These are phyloP conservation scores for Acanthamoeba lugdunensis DNA, from an alignment of 208 protist genomes.

Conservation along the genomic window DNA sequence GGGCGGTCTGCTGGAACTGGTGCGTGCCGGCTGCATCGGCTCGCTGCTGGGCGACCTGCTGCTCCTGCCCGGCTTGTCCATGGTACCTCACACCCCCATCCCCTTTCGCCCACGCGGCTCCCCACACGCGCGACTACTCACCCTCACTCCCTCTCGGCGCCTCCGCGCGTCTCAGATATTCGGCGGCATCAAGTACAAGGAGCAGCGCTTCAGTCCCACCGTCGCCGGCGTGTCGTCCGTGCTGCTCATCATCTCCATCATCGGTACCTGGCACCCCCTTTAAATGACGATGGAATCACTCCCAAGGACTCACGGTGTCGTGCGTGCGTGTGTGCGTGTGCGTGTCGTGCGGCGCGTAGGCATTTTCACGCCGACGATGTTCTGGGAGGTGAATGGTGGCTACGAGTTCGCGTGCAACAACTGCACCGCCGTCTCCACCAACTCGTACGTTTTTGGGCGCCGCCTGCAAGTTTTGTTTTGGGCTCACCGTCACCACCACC, in stretches of 20 bases:
- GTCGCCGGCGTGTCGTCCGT: conserved; percentile 84
- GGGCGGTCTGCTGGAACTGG: conserved; percentile 65
- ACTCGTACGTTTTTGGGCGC: not conserved
- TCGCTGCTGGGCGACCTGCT: conserved; percentile 83
- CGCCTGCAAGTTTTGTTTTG: no score
- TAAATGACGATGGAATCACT: no score
- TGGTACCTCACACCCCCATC: conserved; percentile 67
- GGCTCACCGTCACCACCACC: no score
- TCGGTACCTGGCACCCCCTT: conserved; percentile 67
- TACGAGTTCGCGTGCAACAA: not conserved
- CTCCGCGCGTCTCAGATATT: conserved; percentile 42
- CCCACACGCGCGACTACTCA: not conserved
- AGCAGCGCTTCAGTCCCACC: conserved; percentile 86
- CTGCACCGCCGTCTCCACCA: not conserved
- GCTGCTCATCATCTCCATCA: conserved; percentile 84
- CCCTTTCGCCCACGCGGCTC: not conserved
- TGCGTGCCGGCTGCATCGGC: conserved; percentile 32
- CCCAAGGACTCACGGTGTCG: no score
- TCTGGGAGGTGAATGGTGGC: conserved; percentile 82
- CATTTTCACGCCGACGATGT: conserved; percentile 85
- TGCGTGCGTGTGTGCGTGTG: not conserved
- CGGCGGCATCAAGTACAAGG: conserved; percentile 87
- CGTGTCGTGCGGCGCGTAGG: not conserved
- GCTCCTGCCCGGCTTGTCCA: conserved; percentile 85
- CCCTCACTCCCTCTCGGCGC: not conserved